Evolutionary conservation across 305 asterid genomes (phyloP).

Genomic region (Solanum hybrid): DNA sequence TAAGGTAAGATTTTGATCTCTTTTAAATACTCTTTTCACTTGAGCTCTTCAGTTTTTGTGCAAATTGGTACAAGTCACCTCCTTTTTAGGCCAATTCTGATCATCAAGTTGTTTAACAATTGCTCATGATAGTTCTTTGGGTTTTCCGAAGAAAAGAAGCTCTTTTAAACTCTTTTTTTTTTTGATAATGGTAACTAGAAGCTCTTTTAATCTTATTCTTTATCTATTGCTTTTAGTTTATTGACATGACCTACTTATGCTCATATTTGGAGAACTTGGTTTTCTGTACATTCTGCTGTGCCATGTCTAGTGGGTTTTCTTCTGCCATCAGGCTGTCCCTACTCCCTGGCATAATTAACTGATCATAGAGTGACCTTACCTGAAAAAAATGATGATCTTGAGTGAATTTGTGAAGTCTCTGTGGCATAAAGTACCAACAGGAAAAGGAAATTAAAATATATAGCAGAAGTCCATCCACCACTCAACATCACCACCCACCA

Average conservation of each 20-base stretch:
- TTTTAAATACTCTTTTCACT: slow-evolving; percentile 4
- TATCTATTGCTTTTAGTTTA: not conserved
- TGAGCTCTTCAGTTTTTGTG: slow-evolving; percentile 4
- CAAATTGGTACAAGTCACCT: not conserved
- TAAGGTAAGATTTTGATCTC: slow-evolving; percentile 43
- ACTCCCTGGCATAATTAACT: not conserved
- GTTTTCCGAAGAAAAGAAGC: not conserved
- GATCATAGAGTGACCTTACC: not conserved
- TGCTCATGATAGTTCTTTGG: not conserved
- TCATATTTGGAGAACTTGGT: not conserved
- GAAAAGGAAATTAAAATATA: not conserved
- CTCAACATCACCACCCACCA: slow-evolving; percentile 1
- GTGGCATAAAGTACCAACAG: not conserved
- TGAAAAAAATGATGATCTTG: not conserved
- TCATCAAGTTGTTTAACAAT: not conserved
- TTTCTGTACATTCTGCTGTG: not conserved
- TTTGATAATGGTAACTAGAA: not conserved
- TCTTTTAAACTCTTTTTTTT: not conserved
- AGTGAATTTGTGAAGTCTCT: not conserved
- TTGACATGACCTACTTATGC: not conserved
- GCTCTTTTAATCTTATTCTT: not conserved
- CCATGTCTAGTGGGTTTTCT: not conserved
- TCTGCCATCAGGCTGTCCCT: not conserved
- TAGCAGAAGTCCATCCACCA: not conserved
- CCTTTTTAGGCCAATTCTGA: not conserved